Base-by-base conservation (phyloP, 129 eudicot genomes). In the Helichrysum umbraculigerum region DNA sequence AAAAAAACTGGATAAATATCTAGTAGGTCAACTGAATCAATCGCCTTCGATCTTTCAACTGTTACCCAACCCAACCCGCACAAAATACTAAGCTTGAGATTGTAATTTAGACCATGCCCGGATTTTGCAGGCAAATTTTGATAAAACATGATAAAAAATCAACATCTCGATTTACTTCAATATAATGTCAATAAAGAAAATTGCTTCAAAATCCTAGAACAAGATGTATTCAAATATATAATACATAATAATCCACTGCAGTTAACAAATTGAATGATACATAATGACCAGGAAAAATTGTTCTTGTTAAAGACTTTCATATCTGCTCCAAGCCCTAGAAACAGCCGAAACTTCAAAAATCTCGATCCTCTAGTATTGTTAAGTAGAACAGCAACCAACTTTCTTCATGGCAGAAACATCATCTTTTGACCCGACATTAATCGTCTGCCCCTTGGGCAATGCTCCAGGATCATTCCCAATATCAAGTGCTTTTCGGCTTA, bases 401-500 rank as follows among this genome's bases (percentile, higher is more conserved):
- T 81, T 88, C 66, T 86, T 83, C 72, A 76, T 78, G 25, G 87
- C 88, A 7, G 91, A 88, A 44, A 82, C 90, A 75, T 84, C 91
- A 21, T 89, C 91, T 64, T 86, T 88, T 47, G 81, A 73, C 54
- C 90, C 87, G 9, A 85, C 81, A 69, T 76, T 74, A 64, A 89
- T 89, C 20, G 86, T 87, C 50, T 89, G 89, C 21, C 91, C 96
- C 25, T 83, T 81, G 19, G 89, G 91, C 75, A 89, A 81, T 1
- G 86, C 86, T 16, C 82, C 83, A 72, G 89, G 65, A 70, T 87
- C 89, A 34, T 87, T 87, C 34, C 85, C 86, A 32, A 76, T 76
- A n/a, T 89, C 91, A 39, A 89, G 87, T 68, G 89, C 91, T 83
- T 89, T 89, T 32, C 86, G 82, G 79, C 91, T 77, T 39, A 89